Base-by-base conservation (phyloP, 345 rosid species). In the Nephelium lappaceum region DNA sequence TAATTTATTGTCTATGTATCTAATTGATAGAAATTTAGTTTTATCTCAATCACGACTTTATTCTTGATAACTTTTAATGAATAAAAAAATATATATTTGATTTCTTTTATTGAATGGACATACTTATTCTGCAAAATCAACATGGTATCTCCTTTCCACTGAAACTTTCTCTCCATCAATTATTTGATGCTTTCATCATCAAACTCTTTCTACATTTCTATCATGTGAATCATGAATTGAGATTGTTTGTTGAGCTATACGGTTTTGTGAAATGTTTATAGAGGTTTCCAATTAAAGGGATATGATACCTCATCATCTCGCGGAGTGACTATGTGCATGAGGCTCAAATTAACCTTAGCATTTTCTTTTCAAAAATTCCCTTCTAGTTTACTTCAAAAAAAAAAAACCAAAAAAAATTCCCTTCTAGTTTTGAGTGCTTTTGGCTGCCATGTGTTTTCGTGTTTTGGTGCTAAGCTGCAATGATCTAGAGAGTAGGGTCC, bases 241-340 rank as follows among this genome's bases (percentile, higher is more conserved):
- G 36, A 31, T 31, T 31, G 36, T 2, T 16, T 24, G 41, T 14
- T 47, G 60, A 11, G 45, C 18, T 51, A 27, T 21, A 31, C 27
- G 16, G 45, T 27, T 27, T 31, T 15, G 41, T 71, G 74, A 31
- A 15, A 51, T 69, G 38, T 69, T 69, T 7, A 45, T 41, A 41
- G 43, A 41, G 21, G 60, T 7, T 47, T 31, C 71, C 43, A 41
- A 41, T 41, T 41, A 68, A 69, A 21, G 25, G 21, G 58, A 31
- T 71, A 31, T 16, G 6, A 24, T 19, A 63, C 69, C 77, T 66
- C 72, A 31, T 58, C 72, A 21, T 78, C 76, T 69, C 69, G n/a
- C 16, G 73, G 75, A 75, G 74, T 64, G 79, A 57, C 27, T 65
- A 11, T 21, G 71, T 74, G 45, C 62, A 42, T 71, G 80, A 66